Evolutionary conservation across 768 basidiomycete species (phyloP).

Genomic region (Solioccasus polychromus): DNA sequence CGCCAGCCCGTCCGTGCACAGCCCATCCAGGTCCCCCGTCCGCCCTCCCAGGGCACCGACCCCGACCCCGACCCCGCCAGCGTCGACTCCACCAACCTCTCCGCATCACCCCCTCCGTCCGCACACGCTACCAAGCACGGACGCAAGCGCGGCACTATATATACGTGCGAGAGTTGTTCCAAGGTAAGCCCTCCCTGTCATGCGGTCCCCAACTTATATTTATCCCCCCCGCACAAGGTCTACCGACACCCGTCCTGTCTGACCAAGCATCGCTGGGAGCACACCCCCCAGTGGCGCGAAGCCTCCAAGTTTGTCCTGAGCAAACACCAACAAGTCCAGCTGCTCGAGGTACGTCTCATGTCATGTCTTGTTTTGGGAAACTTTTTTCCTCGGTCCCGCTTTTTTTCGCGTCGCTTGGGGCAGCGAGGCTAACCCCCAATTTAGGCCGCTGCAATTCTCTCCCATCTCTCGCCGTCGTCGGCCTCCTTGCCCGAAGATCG

Average conservation of each 20-base stretch:
- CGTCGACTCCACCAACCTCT: constrained; percentile 17
- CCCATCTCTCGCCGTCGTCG: constrained; percentile 70
- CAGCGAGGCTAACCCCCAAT: constrained; percentile 4
- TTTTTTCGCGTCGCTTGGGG: neutral
- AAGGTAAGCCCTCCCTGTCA: constrained; percentile 53
- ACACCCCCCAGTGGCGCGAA: constrained; percentile 94
- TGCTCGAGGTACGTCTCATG: constrained; percentile 67
- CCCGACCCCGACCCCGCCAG: constrained; percentile 3
- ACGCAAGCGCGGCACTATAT: constrained; percentile 82
- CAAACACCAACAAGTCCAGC: constrained; percentile 96
- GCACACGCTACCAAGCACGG: constrained; percentile 34
- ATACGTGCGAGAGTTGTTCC: constrained; percentile 91
- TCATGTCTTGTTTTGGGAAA: neutral
- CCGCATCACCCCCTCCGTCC: constrained; percentile 10
- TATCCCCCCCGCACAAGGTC: constrained; percentile 42
- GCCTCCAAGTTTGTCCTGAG: constrained; percentile 86
- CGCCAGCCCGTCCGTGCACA: constrained; percentile 14
- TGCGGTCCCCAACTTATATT: no score
- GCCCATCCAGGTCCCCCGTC: constrained; percentile 7
- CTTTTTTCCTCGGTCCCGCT: neutral
- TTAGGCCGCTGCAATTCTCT: constrained; percentile 92
- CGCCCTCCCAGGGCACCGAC: constrained; percentile 4
- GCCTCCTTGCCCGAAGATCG: constrained; percentile 89
- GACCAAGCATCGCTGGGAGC: constrained; percentile 98
- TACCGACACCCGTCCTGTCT: constrained; percentile 93